Percentiles rank a stretch among this genome's conserved stretches.
Evolutionary conservation across 257 asterid species (phyloP).

Genomic region (Apocynum venetum): DNA sequence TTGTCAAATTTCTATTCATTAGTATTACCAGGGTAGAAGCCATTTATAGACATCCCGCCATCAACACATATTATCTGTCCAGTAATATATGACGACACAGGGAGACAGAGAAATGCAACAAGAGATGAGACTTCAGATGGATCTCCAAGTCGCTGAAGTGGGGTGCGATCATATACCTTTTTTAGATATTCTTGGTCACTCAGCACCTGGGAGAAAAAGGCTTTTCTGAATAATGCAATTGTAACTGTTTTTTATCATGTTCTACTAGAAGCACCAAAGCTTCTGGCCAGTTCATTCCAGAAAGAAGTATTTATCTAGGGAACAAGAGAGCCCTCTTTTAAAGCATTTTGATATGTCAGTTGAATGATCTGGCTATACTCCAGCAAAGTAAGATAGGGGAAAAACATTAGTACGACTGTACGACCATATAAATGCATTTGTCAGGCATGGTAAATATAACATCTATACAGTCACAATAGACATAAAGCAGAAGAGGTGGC

Average conservation of each 20-base stretch:
- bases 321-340: no score
- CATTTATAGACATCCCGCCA: constrained; percentile 70
- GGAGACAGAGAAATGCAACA: constrained; percentile 69
- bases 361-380: no score
- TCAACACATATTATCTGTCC: constrained; percentile 65
- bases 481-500: no score
- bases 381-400: no score
- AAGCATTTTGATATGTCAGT: no score
- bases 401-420: no score
- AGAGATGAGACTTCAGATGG: constrained; percentile 60
- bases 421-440: no score
- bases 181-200: constrained; percentile 46
- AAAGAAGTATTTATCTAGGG: no score
- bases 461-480: no score
- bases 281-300: background rate
- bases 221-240: background rate
- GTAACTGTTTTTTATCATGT: background rate
- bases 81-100: constrained; percentile 62
- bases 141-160: constrained; percentile 62
- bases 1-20: background rate
- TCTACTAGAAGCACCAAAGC: background rate
- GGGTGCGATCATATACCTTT: constrained; percentile 55
- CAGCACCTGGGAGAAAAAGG: constrained; percentile 32
- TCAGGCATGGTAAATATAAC: no score
- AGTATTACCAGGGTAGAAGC: constrained; percentile 40